phyloP scores from a whole-genome alignment of 2,329 filamentous ascomycete species.

The Talaromyces sp. region DNA sequence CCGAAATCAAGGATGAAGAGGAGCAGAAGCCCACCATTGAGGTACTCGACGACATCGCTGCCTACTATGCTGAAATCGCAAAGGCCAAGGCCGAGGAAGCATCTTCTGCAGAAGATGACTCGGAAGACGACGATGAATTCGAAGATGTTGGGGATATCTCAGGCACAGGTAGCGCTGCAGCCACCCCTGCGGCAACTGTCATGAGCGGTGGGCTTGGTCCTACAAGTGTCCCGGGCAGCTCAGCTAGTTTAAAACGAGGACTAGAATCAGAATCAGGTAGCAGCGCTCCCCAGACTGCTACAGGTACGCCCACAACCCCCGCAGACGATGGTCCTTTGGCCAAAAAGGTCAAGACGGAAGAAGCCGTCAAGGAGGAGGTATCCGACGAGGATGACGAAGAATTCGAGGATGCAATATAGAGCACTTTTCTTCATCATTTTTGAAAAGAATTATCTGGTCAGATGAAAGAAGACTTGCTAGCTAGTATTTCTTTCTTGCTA shows the following conservation, averaged over 20 bases:
- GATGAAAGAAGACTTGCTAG: not conserved
- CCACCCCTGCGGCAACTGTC: conserved; percentile 24
- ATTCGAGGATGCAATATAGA: conserved; percentile 35
- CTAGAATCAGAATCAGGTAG: conserved; percentile 33
- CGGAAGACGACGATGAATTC: conserved; percentile 36
- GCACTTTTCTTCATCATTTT: not conserved
- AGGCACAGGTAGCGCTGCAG: conserved; percentile 20
- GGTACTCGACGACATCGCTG: conserved; percentile 41
- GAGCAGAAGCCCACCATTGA: conserved; percentile 37
- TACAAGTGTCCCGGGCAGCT: conserved; percentile 8
- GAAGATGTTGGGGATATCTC: conserved; percentile 39
- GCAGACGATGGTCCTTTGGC: conserved; percentile 32
- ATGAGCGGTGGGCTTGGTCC: conserved; percentile 10
- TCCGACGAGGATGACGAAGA: conserved; percentile 41
- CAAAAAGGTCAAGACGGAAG: conserved; percentile 41
- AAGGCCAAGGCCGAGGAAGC: conserved; percentile 38
- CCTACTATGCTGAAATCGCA: conserved; percentile 42
- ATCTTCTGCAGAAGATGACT: conserved; percentile 35
- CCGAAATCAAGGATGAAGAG: conserved; percentile 36
- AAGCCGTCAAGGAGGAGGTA: conserved; percentile 26
- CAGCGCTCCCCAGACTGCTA: conserved; percentile 31
- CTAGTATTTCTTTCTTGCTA: not conserved
- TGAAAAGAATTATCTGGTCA: no score
- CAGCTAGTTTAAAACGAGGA: conserved; percentile 31
- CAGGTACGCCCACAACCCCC: conserved; percentile 31